A percentile compares a stretch with the other conserved stretches of the same genome.
Conservation (phyloP, 2,329 filamentous ascomycete genomes). For the Phoma sp. region DNA sequence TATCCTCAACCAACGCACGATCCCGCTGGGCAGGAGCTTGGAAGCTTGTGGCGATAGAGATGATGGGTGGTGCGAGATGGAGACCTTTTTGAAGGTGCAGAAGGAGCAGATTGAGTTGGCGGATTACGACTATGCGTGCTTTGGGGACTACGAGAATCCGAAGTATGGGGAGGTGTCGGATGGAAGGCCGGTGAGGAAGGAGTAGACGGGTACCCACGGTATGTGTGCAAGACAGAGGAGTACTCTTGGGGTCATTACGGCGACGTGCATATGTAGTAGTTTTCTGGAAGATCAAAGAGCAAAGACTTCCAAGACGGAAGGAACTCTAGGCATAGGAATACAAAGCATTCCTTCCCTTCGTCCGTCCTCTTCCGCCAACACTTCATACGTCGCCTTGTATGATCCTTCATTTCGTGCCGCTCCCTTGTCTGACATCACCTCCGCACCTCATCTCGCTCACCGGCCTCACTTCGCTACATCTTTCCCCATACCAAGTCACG, state of each 20-base stretch:
- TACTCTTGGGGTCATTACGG: neutral
- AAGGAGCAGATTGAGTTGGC: slow-evolving; percentile 65
- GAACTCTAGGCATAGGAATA: too few relatives aligned
- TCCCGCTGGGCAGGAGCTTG: slow-evolving; percentile 73
- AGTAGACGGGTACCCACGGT: neutral
- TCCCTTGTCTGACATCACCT: neutral
- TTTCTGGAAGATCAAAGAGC: neutral
- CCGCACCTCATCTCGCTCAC: neutral
- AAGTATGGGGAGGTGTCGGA: slow-evolving; percentile 60
- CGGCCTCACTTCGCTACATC: slow-evolving; percentile 7
- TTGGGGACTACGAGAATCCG: slow-evolving; percentile 61
- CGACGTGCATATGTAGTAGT: neutral
- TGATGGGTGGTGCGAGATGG: slow-evolving; percentile 80
- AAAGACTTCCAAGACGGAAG: neutral
- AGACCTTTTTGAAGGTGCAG: slow-evolving; percentile 70
- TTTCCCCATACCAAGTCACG: neutral
- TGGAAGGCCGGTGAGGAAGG: slow-evolving; percentile 53
- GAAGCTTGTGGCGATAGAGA: slow-evolving; percentile 69
- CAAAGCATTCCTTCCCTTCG: too few relatives aligned
- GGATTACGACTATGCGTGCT: slow-evolving; percentile 71
- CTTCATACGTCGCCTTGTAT: too few relatives aligned
- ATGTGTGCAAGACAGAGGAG: neutral
- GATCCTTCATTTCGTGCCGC: neutral
- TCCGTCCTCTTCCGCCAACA: neutral
- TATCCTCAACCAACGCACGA: slow-evolving; percentile 74